phyloP scores from a whole-genome alignment of 257 asterid genomes.

The Haberlea rhodopensis region DNA sequence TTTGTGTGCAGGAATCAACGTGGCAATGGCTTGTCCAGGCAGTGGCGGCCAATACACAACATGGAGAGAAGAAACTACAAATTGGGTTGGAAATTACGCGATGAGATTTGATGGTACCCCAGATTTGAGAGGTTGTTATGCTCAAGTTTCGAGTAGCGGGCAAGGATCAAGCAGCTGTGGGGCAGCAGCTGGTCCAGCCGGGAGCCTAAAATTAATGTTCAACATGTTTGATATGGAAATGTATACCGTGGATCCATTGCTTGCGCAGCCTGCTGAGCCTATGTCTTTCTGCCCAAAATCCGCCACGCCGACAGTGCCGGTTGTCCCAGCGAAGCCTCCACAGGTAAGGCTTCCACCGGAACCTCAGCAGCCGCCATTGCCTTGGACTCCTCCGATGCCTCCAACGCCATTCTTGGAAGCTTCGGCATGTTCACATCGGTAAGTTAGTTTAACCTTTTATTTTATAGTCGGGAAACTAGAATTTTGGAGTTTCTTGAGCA shows the following conservation, averaged over 20 bases:
- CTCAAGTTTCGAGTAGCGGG: slow-evolving; percentile 55
- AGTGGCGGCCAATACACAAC: slow-evolving; percentile 55
- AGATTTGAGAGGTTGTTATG: slow-evolving; percentile 57
- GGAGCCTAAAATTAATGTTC: slow-evolving; percentile 46
- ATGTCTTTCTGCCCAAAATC: slow-evolving; percentile 62
- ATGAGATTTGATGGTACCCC: slow-evolving; percentile 73
- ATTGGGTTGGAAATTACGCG: slow-evolving; percentile 64
- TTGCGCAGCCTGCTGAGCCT: slow-evolving; percentile 72
- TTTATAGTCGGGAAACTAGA: too few species aligned
- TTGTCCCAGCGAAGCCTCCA: slow-evolving; percentile 24
- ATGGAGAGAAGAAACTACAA: slow-evolving; percentile 68
- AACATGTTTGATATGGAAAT: slow-evolving; percentile 59
- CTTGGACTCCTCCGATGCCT: slow-evolving; percentile 44
- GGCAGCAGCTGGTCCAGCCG: slow-evolving; percentile 58
- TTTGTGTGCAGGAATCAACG: slow-evolving; percentile 56
- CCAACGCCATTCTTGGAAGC: slow-evolving; percentile 52
- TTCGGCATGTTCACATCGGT: slow-evolving; percentile 83
- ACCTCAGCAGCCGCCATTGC: slow-evolving; percentile 21
- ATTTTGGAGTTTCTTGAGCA: too few species aligned
- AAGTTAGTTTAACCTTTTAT: slow-evolving; percentile 29
- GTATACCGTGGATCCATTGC: slow-evolving; percentile 73
- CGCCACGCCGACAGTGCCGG: slow-evolving; percentile 30
- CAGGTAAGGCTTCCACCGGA: slow-evolving; percentile 31
- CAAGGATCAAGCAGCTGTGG: slow-evolving; percentile 52
- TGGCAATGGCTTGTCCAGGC: slow-evolving; percentile 71